Conservation (phyloP, 208 protist genomes). For the Acanthamoeba castellanii region DNA sequence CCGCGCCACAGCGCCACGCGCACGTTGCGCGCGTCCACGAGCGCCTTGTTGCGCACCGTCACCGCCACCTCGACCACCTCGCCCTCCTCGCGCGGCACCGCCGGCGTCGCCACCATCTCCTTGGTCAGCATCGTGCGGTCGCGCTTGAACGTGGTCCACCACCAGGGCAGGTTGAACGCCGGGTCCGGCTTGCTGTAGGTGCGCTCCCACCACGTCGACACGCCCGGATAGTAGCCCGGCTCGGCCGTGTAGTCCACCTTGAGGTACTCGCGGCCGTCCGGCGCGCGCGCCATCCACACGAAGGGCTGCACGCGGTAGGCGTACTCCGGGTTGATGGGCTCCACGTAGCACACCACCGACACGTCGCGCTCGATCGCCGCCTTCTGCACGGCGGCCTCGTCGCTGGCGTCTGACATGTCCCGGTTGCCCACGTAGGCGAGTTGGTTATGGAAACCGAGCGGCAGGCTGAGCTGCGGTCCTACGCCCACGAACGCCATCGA, state of each 20-base stretch:
- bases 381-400: not conserved
- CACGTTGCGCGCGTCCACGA: not conserved
- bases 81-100: no score
- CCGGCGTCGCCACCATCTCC: not conserved
- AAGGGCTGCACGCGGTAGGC: not conserved
- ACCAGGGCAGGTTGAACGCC: not conserved
- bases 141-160: not conserved
- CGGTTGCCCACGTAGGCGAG: not conserved
- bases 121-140: not conserved
- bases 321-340: not conserved
- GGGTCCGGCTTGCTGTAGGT: not conserved
- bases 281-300: not conserved
- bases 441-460: no score
- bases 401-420: not conserved
- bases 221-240: not conserved
- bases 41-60: not conserved
- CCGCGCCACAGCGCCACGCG: not conserved
- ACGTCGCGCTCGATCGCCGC: not conserved
- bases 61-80: not conserved
- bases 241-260: not conserved
- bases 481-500: no score
- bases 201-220: not conserved
- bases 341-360: not conserved
- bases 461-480: no score
- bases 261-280: no score